Percentiles rank a stretch among this genome's conserved stretches.
Conservation (phyloP, 371 early-diverging fungal genomes). For the Capillidium heterosporum region DNA sequence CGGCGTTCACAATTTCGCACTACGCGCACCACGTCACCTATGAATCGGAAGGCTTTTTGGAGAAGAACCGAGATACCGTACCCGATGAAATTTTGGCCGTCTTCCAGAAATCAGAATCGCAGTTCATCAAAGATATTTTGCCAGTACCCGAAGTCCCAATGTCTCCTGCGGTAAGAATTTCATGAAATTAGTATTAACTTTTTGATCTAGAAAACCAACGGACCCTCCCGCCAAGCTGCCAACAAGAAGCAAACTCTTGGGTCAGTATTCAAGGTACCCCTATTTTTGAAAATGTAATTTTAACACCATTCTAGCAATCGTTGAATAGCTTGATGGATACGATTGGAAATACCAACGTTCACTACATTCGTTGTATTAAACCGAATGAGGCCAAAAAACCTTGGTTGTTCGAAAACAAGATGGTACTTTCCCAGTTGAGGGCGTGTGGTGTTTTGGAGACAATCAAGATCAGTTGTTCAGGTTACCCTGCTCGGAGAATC, state of each 20-base stretch:
- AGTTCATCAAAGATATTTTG: conserved; percentile 58
- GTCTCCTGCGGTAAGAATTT: neutral
- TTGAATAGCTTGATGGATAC: conserved; percentile 86
- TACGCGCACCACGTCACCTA: conserved; percentile 88
- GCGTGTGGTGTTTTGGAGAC: conserved; percentile 99
- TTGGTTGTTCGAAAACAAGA: conserved; percentile 74
- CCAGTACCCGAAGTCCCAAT: conserved; percentile 17
- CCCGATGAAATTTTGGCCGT: conserved; percentile 74
- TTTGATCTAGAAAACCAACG: conserved; percentile 2
- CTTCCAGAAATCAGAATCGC: conserved; percentile 43
- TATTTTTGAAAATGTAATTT: neutral
- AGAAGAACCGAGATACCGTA: conserved; percentile 97
- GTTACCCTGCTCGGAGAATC: conserved; percentile 89
- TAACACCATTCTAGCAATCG: conserved; percentile 41
- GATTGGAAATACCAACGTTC: conserved; percentile 77
- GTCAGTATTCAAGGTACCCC: conserved; percentile 44
- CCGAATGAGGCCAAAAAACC: conserved; percentile 86
- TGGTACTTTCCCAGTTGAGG: conserved; percentile 88
- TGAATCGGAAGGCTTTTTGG: conserved; percentile 85
- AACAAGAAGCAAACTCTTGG: conserved; percentile 74
- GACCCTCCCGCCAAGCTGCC: conserved; percentile 29
- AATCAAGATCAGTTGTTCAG: conserved; percentile 95
- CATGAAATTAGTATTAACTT: conserved; percentile 6
- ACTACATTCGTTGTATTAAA: conserved; percentile 97
- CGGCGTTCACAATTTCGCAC: conserved; percentile 70